Conservation (phyloP, 148 eudicot genomes). For the Rhododendron ferrugineum region DNA sequence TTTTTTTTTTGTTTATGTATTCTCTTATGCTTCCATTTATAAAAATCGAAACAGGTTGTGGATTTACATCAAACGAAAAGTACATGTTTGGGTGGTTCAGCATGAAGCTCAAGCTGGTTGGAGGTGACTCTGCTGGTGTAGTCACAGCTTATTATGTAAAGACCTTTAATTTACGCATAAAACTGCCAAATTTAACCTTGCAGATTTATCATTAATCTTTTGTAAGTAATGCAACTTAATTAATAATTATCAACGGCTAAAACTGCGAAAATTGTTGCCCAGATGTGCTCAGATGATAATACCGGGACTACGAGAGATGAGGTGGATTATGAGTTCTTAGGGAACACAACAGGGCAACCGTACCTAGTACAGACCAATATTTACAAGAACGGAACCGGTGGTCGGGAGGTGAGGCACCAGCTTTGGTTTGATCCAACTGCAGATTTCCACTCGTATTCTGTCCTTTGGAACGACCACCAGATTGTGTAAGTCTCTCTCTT, state of each 20-base stretch:
- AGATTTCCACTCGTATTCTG: conserved; percentile 77
- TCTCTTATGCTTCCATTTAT: not conserved
- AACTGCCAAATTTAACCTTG: not conserved
- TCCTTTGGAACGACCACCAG: conserved; percentile 84
- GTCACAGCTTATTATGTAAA: conserved; percentile 96
- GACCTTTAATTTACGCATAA: conserved; percentile 1
- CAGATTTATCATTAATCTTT: not conserved
- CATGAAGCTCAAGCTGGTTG: conserved; percentile 88
- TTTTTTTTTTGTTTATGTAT: not conserved
- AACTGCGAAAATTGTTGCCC: conserved; percentile 7
- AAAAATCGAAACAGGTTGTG: conserved; percentile 53
- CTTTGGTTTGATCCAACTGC: conserved; percentile 94
- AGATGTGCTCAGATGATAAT: conserved; percentile 92
- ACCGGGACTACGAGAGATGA: conserved; percentile 90
- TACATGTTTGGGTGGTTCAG: conserved; percentile 99
- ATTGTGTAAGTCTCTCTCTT: conserved; percentile 49
- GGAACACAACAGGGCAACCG: conserved; percentile 82
- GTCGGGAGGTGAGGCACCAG: conserved; percentile 80
- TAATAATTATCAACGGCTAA: not conserved
- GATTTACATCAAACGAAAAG: conserved; percentile 79
- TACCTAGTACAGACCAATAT: conserved; percentile 82
- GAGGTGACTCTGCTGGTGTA: conserved; percentile 93
- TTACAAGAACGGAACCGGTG: conserved; percentile 86
- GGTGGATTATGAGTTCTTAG: conserved; percentile 88
- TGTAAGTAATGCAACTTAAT: not conserved